Conservation (phyloP, 2,329 filamentous ascomycete species). For the Zasmidium cellare region DNA sequence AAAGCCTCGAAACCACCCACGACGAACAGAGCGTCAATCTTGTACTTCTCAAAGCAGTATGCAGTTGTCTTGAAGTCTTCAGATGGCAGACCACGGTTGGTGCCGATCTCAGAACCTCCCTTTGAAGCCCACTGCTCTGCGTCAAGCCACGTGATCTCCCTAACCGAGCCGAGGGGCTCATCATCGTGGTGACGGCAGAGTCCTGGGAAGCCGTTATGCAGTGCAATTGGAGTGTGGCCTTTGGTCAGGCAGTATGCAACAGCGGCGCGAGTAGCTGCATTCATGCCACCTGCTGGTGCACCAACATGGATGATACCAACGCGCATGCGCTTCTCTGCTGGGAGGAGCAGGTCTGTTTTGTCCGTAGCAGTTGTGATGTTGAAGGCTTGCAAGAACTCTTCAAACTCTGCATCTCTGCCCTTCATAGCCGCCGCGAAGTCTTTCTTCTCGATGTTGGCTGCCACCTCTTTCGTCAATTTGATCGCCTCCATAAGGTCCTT, state of each 20-base stretch:
- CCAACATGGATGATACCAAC: constrained; percentile 97
- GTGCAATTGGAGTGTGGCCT: constrained; percentile 88
- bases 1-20: constrained; percentile 97
- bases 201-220: constrained; percentile 96
- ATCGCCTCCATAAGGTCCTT: constrained; percentile 90
- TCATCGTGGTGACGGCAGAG: constrained; percentile 88
- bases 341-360: constrained; percentile 66
- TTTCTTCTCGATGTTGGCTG: constrained; percentile 76
- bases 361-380: constrained; percentile 85
- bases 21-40: constrained; percentile 83
- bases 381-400: constrained; percentile 87
- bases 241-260: constrained; percentile 89
- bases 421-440: constrained; percentile 87
- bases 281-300: constrained; percentile 96
- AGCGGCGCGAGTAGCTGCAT: constrained; percentile 88
- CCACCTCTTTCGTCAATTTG: constrained; percentile 78
- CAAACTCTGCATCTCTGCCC: constrained; percentile 88
- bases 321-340: constrained; percentile 78
- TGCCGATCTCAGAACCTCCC: constrained; percentile 96
- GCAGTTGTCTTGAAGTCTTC: constrained; percentile 85
- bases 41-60: constrained; percentile 78
- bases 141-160: constrained; percentile 87
- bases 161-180: constrained; percentile 76
- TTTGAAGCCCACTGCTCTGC: constrained; percentile 94
- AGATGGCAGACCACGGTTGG: constrained; percentile 86